Evolutionary conservation across 163 green algal species (phyloP).

Genomic region (Chlamydomonas reinhardtii): DNA sequence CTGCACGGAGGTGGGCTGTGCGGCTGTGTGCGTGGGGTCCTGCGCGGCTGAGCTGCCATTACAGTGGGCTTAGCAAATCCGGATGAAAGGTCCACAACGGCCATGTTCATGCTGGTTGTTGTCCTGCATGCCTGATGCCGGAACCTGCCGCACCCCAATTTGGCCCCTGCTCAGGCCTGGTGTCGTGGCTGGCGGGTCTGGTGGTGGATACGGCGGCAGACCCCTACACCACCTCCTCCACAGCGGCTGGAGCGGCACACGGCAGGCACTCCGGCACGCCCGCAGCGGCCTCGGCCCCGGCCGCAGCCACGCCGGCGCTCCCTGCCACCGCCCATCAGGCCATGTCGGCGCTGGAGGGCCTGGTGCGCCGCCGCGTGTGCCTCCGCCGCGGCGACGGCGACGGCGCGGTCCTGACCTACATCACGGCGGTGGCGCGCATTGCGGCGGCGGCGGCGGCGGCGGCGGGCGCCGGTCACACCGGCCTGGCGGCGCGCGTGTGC

Average conservation of each 20-base stretch:
- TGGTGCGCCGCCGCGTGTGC: constrained; percentile 16
- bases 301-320: neutral
- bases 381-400: constrained; percentile 23
- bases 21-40: no score
- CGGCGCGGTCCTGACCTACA: constrained; percentile 21
- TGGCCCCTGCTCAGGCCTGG: neutral
- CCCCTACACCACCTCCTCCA: neutral
- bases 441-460: constrained; percentile 28
- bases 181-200: constrained; percentile 18
- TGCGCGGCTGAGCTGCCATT: neutral
- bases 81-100: no score
- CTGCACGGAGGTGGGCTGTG: constrained; percentile 1
- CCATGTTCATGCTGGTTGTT: no score
- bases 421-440: neutral
- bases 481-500: constrained; percentile 15
- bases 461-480: neutral
- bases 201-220: neutral
- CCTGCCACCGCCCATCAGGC: neutral
- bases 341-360: neutral
- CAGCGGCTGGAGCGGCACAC: neutral
- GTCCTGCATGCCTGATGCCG: no score
- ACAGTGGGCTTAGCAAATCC: no score
- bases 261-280: neutral
- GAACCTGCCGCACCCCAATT: no score
- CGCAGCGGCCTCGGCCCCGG: neutral